Percentiles rank a stretch among this genome's conserved stretches.
These are phyloP conservation scores for Ogataea hybrid DNA, from an alignment of 1,139 yeast species.

Conservation along the genomic window DNA sequence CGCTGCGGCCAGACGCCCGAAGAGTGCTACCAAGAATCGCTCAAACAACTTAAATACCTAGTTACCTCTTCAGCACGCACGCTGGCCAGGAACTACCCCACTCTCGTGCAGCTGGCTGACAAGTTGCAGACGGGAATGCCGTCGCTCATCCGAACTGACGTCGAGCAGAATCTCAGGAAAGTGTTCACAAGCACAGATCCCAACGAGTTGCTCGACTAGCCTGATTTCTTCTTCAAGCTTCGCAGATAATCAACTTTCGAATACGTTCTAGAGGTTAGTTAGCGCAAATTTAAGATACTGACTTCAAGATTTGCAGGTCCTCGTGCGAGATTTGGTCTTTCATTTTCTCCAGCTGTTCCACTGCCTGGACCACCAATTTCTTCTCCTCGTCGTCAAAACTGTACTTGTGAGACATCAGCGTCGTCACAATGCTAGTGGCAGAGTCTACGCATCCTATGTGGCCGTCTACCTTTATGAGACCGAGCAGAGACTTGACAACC, in stretches of 20 bases:
- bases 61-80: slow-evolving; percentile 41
- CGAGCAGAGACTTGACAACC: slow-evolving; percentile 22
- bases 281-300: slow-evolving; percentile 31
- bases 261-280: slow-evolving; percentile 33
- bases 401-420: slow-evolving; percentile 45
- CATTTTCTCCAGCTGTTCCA: slow-evolving; percentile 41
- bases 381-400: slow-evolving; percentile 50
- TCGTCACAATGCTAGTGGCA: slow-evolving; percentile 51
- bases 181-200: slow-evolving; percentile 54
- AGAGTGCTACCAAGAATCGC: slow-evolving; percentile 46
- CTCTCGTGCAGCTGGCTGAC: slow-evolving; percentile 14
- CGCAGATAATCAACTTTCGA: slow-evolving; percentile 38
- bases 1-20: slow-evolving; percentile 50
- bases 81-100: slow-evolving; percentile 28
- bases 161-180: slow-evolving; percentile 19
- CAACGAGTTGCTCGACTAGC: slow-evolving; percentile 35
- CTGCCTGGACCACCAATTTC: slow-evolving; percentile 38
- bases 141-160: slow-evolving; percentile 21
- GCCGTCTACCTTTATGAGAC: slow-evolving; percentile 31
- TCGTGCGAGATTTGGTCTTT: slow-evolving; percentile 52
- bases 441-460: slow-evolving; percentile 60
- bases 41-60: slow-evolving; percentile 56
- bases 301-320: slow-evolving; percentile 50
- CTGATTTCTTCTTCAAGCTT: slow-evolving; percentile 21
- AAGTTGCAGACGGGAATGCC: slow-evolving; percentile 8